Conservation (phyloP, 495 filamentous ascomycete species). For the Glutinoglossum americanum region DNA sequence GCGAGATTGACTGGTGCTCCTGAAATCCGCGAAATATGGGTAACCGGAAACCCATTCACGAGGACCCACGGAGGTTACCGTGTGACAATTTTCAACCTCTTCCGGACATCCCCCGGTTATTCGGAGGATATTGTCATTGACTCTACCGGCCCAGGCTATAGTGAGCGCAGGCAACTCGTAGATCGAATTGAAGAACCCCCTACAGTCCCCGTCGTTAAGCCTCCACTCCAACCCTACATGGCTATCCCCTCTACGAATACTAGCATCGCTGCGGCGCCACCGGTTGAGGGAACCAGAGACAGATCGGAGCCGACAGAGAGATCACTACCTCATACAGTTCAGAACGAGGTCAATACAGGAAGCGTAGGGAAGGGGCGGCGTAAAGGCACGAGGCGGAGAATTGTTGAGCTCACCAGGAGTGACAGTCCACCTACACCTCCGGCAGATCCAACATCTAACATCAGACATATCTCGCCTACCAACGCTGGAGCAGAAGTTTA, state of each 20-base stretch:
- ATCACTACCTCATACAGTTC: neutral
- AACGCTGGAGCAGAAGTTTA: neutral
- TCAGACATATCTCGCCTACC: neutral
- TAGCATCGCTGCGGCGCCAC: constrained; percentile 15
- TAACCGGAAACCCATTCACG: constrained; percentile 73
- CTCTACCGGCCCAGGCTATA: constrained; percentile 52
- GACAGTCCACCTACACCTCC: constrained; percentile 24
- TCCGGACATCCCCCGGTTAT: constrained; percentile 79
- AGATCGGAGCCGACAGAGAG: neutral
- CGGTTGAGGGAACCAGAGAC: neutral
- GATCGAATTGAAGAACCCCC: constrained; percentile 63
- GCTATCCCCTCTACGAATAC: neutral
- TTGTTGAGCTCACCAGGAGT: constrained; percentile 58
- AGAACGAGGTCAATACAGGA: constrained; percentile 10
- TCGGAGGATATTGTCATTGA: constrained; percentile 83
- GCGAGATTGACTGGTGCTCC: constrained; percentile 78
- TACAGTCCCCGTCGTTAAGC: constrained; percentile 57
- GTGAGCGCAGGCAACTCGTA: constrained; percentile 64
- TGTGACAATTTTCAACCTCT: constrained; percentile 84
- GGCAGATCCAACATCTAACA: constrained; percentile 5
- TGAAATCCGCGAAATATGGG: constrained; percentile 79
- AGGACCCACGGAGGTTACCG: constrained; percentile 72
- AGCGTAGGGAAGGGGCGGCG: constrained; percentile 20
- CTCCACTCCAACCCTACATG: neutral
- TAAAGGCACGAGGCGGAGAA: constrained; percentile 43